phyloP scores from a whole-genome alignment of 2,329 filamentous ascomycete genomes.

The Xylariales sp. region DNA sequence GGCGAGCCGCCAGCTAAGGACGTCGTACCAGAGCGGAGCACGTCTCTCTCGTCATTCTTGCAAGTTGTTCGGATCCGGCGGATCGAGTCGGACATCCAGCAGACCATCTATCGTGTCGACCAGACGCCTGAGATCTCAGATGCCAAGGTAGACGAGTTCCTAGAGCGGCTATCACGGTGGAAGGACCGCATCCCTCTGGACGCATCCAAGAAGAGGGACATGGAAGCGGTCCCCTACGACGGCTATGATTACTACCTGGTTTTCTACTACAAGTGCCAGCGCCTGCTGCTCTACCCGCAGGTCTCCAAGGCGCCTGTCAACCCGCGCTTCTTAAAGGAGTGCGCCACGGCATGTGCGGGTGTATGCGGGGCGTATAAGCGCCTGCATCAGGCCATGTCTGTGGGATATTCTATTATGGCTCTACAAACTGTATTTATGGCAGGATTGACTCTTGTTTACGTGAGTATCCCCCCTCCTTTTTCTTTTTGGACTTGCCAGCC shows the following conservation, averaged over 20 bases:
- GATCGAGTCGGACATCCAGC: conserved; percentile 10
- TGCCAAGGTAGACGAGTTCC: conserved; percentile 3
- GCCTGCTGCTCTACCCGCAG: conserved; percentile 16
- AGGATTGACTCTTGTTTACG: conserved; percentile 21
- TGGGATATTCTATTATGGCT: conserved; percentile 24
- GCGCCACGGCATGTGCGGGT: conserved; percentile 14
- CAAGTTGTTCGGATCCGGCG: conserved; percentile 4
- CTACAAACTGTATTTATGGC: conserved; percentile 25
- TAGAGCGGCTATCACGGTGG: conserved; percentile 4
- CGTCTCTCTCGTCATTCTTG: conserved; percentile 6
- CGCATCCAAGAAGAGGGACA: conserved; percentile 9
- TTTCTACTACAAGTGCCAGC: conserved; percentile 15
- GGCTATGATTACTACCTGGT: conserved; percentile 12
- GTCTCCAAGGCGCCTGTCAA: conserved; percentile 17
- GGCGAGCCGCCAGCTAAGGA: conserved; percentile 10
- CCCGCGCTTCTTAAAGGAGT: conserved; percentile 14
- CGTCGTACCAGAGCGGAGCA: conserved; percentile 14
- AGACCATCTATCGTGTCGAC: conserved; percentile 8
- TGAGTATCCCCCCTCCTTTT: no score
- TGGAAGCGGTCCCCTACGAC: conserved; percentile 5
- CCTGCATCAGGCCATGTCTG: conserved; percentile 21
- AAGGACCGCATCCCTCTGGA: conserved; percentile 10
- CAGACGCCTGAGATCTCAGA: conserved; percentile 3
- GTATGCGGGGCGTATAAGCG: conserved; percentile 25
- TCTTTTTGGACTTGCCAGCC: no score